phyloP scores from a whole-genome alignment of 768 basidiomycete genomes.

The Leccinum boreale region DNA sequence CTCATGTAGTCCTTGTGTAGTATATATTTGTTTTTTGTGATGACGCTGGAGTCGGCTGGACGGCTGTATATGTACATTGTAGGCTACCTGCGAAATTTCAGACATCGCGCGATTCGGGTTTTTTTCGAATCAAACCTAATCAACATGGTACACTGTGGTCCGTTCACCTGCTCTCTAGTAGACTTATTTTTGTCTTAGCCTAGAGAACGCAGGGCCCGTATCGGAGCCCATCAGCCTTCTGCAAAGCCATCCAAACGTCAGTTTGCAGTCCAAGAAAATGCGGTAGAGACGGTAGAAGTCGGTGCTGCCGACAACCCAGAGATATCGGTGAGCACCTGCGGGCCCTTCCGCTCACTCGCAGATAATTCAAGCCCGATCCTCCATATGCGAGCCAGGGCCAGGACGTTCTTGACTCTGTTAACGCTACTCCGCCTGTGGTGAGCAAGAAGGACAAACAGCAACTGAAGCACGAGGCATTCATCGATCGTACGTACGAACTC shows the following conservation, averaged over 20 bases:
- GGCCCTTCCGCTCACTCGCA: background rate
- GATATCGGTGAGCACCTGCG: slow-evolving; percentile 37
- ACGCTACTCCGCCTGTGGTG: slow-evolving; percentile 23
- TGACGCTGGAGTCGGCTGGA: too few relatives aligned
- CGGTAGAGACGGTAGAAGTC: slow-evolving; percentile 46
- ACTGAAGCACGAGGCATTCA: slow-evolving; percentile 63
- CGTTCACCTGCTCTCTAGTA: background rate
- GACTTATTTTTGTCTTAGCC: slow-evolving; percentile 27
- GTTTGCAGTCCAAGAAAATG: slow-evolving; percentile 49
- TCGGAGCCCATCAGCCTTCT: slow-evolving; percentile 48
- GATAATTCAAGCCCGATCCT: background rate
- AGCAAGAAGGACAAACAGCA: slow-evolving; percentile 69
- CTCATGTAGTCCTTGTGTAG: background rate
- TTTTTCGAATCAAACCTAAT: background rate
- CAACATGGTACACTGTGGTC: slow-evolving; percentile 20
- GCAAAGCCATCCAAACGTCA: slow-evolving; percentile 46
- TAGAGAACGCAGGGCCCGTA: slow-evolving; percentile 39
- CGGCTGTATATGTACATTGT: background rate
- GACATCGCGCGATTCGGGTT: background rate
- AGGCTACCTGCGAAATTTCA: background rate
- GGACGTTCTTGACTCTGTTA: slow-evolving; percentile 41
- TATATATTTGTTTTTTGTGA: background rate
- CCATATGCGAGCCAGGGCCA: slow-evolving; percentile 33
- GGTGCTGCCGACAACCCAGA: slow-evolving; percentile 34
- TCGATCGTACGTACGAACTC: slow-evolving; percentile 48